phyloP scores from a whole-genome alignment of 805 yeast genomes.

The Hanseniaspora valbyensis region DNA sequence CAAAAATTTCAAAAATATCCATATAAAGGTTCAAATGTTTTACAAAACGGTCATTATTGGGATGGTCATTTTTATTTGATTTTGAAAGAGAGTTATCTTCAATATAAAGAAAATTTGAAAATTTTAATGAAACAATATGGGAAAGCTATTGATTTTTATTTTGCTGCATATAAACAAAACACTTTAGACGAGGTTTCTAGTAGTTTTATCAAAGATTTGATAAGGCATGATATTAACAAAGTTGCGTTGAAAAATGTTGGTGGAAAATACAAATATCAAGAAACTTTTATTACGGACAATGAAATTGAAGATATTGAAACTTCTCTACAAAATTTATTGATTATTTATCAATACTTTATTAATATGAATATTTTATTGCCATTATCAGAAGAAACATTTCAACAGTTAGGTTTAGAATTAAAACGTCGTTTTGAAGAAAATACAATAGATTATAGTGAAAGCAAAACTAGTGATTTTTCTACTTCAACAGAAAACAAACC shows the following conservation, averaged over 20 bases:
- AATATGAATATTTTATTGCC: neutral
- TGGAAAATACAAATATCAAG: constrained; percentile 1
- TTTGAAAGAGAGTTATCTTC: neutral
- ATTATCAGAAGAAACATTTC: neutral
- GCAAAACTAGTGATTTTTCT: no score
- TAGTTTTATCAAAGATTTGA: neutral
- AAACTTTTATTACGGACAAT: neutral
- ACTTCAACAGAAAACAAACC: neutral
- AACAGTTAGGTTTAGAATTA: neutral
- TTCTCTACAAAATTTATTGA: neutral
- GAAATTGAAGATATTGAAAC: neutral
- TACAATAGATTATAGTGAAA: no score
- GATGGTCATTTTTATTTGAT: constrained; percentile 10
- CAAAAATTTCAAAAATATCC: neutral
- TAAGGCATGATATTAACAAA: neutral
- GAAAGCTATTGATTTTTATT: neutral
- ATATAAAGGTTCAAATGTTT: neutral
- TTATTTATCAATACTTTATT: neutral
- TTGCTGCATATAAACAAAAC: neutral
- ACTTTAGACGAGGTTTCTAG: neutral
- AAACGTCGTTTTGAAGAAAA: no score
- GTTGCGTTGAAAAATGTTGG: neutral
- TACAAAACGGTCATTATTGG: constrained; percentile 11
- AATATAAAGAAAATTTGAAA: neutral
- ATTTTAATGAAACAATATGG: neutral